Base-by-base conservation (phyloP, 768 basidiomycete genomes). In the Lactarius deliciosus region DNA sequence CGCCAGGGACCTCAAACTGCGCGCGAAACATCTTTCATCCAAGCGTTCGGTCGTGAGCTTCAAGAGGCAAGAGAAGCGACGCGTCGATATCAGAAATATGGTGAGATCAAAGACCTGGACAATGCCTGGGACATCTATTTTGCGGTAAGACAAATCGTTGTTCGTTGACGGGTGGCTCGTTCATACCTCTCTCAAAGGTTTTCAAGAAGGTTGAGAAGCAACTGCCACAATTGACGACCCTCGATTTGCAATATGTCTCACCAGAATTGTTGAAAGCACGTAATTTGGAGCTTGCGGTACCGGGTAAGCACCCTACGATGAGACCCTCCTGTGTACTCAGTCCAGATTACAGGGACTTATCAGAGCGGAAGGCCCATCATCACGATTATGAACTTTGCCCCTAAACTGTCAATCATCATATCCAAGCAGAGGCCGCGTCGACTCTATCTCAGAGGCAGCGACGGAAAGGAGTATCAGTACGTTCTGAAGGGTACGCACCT, bases 71-170 rank as follows among this genome's bases (percentile, higher is more conserved):
- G 94, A 50, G 94, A 96, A 73, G 93, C 94, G 40, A 94, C 93
- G 71, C 84, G 88, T 59, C 85, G 92, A 59, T 99, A 90, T 80
- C 88, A 90, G 50, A 83, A 85, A 25, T 92, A 91, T 73, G 92
- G 92, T 30, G 96, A 99, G 74, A 83, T 86, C 64, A 87, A 86
- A 59, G 94, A 98, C 74, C 79, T 99, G 57, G 97, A 98, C 75
- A 93, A 91, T 74, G 97, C 97, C 38, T 99, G 97, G 97, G 97
- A 98, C 73, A 95, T 98, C 32, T 99, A 99, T 77, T 99, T 98
- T 73, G 87, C 86, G 57, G 94, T 94, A 74, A 69, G 88, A 76
- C n/a, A 30, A 16, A 18, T 20, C 6, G 10, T 9, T 16, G 38
- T 28, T 11, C 10, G 25, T 5, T 43, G 10, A 15, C 20, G 25